Evolutionary conservation across 371 early-diverging fungal species (phyloP).

Genomic region (Mucor lusitanicus): DNA sequence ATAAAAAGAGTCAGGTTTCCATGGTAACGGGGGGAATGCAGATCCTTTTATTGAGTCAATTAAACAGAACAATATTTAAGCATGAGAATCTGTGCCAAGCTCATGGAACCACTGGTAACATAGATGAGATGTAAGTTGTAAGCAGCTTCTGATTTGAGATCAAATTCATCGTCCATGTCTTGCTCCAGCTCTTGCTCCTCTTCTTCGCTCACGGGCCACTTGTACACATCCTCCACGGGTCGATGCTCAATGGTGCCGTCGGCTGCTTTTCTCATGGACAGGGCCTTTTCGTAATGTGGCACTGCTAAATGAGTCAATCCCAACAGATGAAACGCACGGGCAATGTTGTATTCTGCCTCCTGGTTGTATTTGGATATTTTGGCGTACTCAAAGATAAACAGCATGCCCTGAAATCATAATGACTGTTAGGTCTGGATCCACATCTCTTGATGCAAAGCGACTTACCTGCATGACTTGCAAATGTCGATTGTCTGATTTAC

Average conservation of each 20-base stretch:
- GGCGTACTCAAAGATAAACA: conserved; percentile 71
- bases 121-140: conserved; percentile 78
- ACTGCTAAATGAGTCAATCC: conserved; percentile 80
- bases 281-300: conserved; percentile 77
- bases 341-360: conserved; percentile 88
- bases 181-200: conserved; percentile 20
- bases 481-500: conserved; percentile 74
- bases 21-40: background rate
- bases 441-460: background rate
- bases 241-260: conserved; percentile 19
- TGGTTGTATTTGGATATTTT: conserved; percentile 53
- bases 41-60: conserved; percentile 5
- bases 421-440: background rate
- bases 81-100: conserved; percentile 69
- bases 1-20: background rate
- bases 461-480: conserved; percentile 60
- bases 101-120: conserved; percentile 68
- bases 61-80: conserved; percentile 65
- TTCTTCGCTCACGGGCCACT: conserved; percentile 21
- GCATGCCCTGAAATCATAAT: conserved; percentile 50
- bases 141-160: conserved; percentile 71
- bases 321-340: conserved; percentile 82
- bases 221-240: conserved; percentile 31
- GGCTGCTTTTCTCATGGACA: conserved; percentile 54
- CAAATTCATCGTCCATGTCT: conserved; percentile 49